phyloP scores from a whole-genome alignment of 1,284 basidiomycete genomes.

The Apiotrichum akiyoshidainum region DNA sequence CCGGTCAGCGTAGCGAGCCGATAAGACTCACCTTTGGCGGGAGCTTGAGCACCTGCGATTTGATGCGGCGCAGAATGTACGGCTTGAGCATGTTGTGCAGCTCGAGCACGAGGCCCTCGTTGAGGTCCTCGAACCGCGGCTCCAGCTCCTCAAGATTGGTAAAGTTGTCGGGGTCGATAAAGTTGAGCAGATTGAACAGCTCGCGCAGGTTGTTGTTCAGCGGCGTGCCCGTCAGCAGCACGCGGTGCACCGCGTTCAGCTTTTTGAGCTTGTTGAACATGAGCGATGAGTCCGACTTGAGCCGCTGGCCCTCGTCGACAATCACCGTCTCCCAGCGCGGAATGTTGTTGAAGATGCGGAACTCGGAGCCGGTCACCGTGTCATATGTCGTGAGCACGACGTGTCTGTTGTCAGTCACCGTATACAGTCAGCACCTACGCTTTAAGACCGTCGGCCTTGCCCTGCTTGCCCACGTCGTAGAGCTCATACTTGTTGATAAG shows the following conservation, averaged over 20 bases:
- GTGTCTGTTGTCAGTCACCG: conserved; percentile 53
- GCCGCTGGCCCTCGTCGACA: conserved; percentile 87
- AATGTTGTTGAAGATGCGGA: conserved; percentile 71
- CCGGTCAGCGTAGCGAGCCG: conserved; percentile 63
- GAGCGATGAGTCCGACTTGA: conserved; percentile 67
- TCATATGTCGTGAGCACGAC: conserved; percentile 90
- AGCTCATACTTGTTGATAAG: conserved; percentile 80
- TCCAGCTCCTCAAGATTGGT: conserved; percentile 61
- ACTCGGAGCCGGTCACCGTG: conserved; percentile 67
- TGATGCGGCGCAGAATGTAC: conserved; percentile 88
- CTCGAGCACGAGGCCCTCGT: conserved; percentile 71
- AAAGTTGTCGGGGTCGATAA: conserved; percentile 71
- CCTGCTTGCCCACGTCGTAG: conserved; percentile 56
- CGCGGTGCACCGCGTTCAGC: conserved; percentile 71
- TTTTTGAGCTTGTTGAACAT: conserved; percentile 80
- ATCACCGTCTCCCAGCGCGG: conserved; percentile 89
- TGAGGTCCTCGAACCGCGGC: conserved; percentile 66
- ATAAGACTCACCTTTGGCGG: conserved; percentile 80
- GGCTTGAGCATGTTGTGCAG: conserved; percentile 75
- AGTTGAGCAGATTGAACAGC: conserved; percentile 91
- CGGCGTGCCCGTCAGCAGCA: conserved; percentile 94
- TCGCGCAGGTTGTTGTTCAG: conserved; percentile 96
- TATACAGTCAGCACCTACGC: conserved; percentile 31
- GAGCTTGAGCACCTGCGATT: conserved; percentile 85
- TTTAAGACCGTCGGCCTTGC: conserved; percentile 45